These are phyloP conservation scores for Phyllosticta citribraziliensis DNA, from an alignment of 2,329 filamentous ascomycete species.

Conservation along the genomic window DNA sequence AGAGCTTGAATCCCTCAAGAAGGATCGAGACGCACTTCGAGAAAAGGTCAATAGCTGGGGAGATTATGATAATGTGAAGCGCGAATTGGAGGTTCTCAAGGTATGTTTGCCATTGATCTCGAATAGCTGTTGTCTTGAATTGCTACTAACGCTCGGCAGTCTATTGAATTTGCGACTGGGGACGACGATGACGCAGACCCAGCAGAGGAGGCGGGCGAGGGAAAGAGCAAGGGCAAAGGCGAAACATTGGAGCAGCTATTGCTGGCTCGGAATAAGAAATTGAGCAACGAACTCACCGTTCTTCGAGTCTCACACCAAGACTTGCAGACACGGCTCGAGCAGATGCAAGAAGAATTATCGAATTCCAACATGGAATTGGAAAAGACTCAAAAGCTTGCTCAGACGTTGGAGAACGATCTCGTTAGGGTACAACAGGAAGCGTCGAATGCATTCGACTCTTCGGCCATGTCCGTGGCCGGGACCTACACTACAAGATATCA, in stretches of 20 bases:
- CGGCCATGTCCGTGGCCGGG: constrained; percentile 83
- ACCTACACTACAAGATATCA: constrained; percentile 78
- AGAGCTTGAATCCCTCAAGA: constrained; percentile 61
- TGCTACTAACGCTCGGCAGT: constrained; percentile 35
- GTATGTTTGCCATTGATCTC: constrained; percentile 23
- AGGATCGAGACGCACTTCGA: constrained; percentile 72
- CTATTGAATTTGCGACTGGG: constrained; percentile 90
- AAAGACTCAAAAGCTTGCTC: constrained; percentile 71
- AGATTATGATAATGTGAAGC: constrained; percentile 94
- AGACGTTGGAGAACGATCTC: constrained; percentile 86
- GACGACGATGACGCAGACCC: constrained; percentile 52
- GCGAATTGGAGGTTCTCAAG: constrained; percentile 91
- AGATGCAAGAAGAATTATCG: constrained; percentile 74
- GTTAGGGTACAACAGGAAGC: constrained; percentile 78
- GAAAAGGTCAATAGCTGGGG: constrained; percentile 77
- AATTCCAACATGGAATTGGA: constrained; percentile 78
- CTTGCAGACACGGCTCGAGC: constrained; percentile 67
- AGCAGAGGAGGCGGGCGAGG: constrained; percentile 24
- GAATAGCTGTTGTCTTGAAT: background rate
- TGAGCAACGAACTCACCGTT: constrained; percentile 86
- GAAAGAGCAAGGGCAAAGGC: constrained; percentile 53
- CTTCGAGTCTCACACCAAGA: constrained; percentile 91
- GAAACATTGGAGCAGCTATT: constrained; percentile 87
- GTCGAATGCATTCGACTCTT: constrained; percentile 69
- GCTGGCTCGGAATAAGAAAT: constrained; percentile 88